Conservation (phyloP, 495 filamentous ascomycete species). For the Penicillium cinerascens region DNA sequence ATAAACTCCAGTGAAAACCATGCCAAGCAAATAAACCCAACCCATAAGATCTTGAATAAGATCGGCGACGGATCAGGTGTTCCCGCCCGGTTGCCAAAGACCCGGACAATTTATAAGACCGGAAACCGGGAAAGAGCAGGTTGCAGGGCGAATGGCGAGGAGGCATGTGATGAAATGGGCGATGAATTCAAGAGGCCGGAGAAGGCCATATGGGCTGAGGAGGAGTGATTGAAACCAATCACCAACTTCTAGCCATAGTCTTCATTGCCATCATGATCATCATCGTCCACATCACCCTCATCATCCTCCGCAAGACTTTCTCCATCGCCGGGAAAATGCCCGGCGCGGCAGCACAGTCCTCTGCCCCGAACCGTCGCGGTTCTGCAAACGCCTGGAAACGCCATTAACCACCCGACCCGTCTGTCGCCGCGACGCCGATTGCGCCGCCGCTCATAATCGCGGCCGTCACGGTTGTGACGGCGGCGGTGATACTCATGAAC, state of each 20-base stretch:
- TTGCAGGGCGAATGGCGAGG: conserved; percentile 15
- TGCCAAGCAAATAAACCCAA: conserved; percentile 17
- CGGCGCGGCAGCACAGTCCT: conserved; percentile 21
- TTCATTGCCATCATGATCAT: conserved; percentile 15
- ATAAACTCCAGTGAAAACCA: conserved; percentile 20
- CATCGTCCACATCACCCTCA: conserved; percentile 50
- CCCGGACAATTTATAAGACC: neutral
- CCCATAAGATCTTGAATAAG: conserved; percentile 4
- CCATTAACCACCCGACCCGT: conserved; percentile 36
- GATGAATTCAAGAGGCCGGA: conserved; percentile 10
- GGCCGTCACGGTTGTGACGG: conserved; percentile 39
- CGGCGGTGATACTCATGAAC: conserved; percentile 44
- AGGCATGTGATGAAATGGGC: neutral
- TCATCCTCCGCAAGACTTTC: conserved; percentile 45
- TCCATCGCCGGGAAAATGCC: conserved; percentile 35
- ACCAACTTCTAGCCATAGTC: conserved; percentile 24
- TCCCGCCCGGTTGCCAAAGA: conserved; percentile 1
- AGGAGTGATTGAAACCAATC: conserved; percentile 32
- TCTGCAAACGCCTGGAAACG: conserved; percentile 45
- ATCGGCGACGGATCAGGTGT: conserved; percentile 5
- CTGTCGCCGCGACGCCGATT: conserved; percentile 32
- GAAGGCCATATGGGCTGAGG: conserved; percentile 9
- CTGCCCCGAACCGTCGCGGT: conserved; percentile 34
- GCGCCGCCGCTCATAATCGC: conserved; percentile 40
- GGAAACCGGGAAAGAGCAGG: conserved; percentile 6